These are phyloP conservation scores for Rhinocladiella similis DNA, from an alignment of 2,329 filamentous ascomycete genomes.

Conservation along the genomic window DNA sequence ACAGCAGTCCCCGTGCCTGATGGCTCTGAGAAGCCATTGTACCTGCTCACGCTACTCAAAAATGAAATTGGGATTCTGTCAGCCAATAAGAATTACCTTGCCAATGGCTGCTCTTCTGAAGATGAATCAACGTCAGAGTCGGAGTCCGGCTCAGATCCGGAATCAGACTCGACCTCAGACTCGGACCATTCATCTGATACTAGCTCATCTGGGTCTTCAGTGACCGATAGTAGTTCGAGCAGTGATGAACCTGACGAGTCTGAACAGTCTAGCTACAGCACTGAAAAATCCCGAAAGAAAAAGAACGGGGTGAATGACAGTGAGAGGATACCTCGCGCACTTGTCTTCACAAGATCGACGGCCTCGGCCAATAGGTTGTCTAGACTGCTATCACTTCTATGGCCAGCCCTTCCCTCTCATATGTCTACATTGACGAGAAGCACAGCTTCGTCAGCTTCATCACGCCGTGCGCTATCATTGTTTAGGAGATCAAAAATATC, in stretches of 20 bases:
- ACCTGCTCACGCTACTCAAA: conserved; percentile 74
- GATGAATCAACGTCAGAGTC: conserved; percentile 26
- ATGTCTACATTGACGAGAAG: conserved; percentile 80
- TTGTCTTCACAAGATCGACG: conserved; percentile 93
- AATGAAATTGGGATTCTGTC: conserved; percentile 41
- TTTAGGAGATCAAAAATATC: conserved; percentile 87
- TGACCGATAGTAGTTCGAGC: conserved; percentile 60
- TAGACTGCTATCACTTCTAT: conserved; percentile 78
- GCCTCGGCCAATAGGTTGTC: conserved; percentile 86
- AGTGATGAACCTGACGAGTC: conserved; percentile 45
- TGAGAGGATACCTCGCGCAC: conserved; percentile 87
- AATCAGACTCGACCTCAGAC: conserved; percentile 32
- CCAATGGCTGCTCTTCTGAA: not conserved
- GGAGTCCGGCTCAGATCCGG: conserved; percentile 28
- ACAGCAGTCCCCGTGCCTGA: conserved; percentile 68
- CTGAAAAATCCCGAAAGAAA: not conserved
- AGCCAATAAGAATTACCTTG: not conserved
- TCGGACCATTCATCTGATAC: conserved; percentile 30
- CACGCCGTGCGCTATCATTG: conserved; percentile 75
- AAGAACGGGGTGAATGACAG: conserved; percentile 62
- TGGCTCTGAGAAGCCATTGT: conserved; percentile 73
- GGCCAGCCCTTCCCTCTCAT: conserved; percentile 84
- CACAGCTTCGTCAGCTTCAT: conserved; percentile 25
- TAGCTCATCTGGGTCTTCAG: conserved; percentile 21
- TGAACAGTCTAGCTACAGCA: not conserved